These are phyloP conservation scores for Cutaneotrichosporon sp. DNA, from an alignment of 1,284 basidiomycete genomes.

Conservation along the genomic window DNA sequence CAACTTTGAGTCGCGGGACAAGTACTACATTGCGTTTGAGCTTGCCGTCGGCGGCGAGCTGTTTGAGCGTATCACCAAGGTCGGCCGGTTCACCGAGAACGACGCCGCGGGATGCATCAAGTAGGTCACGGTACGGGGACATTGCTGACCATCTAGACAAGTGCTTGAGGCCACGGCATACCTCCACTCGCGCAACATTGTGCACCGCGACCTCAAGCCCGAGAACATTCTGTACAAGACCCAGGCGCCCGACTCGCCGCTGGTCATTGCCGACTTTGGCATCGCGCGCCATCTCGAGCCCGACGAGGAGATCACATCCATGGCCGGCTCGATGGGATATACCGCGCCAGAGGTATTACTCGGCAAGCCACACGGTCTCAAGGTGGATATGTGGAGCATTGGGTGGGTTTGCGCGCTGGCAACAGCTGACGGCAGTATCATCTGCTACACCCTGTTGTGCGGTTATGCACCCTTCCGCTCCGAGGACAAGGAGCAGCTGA, in stretches of 20 bases:
- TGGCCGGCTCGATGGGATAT: conserved; percentile 90
- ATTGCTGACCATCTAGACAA: conserved; percentile 27
- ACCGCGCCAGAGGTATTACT: conserved; percentile 88
- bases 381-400: conserved; percentile 88
- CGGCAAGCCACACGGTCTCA: conserved; percentile 77
- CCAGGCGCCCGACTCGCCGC: conserved; percentile 62
- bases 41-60: conserved; percentile 84
- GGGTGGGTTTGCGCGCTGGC: conserved; percentile 57
- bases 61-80: conserved; percentile 73
- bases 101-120: conserved; percentile 71
- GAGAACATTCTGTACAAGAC: conserved; percentile 92
- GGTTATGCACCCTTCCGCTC: conserved; percentile 91
- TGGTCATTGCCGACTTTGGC: conserved; percentile 94
- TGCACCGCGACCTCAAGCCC: conserved; percentile 89
- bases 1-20: conserved; percentile 77
- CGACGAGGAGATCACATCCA: conserved; percentile 69
- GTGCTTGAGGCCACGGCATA: conserved; percentile 75
- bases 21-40: conserved; percentile 88
- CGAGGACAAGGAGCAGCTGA: conserved; percentile 68
- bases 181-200: conserved; percentile 78
- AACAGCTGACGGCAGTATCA: conserved; percentile 57
- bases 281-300: conserved; percentile 84
- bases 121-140: conserved; percentile 38
- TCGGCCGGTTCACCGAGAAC: conserved; percentile 82
- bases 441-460: conserved; percentile 86